Percentiles rank a stretch among this genome's conserved stretches.
Conservation (phyloP, 768 basidiomycete species). For the Termitomyces sp. region DNA sequence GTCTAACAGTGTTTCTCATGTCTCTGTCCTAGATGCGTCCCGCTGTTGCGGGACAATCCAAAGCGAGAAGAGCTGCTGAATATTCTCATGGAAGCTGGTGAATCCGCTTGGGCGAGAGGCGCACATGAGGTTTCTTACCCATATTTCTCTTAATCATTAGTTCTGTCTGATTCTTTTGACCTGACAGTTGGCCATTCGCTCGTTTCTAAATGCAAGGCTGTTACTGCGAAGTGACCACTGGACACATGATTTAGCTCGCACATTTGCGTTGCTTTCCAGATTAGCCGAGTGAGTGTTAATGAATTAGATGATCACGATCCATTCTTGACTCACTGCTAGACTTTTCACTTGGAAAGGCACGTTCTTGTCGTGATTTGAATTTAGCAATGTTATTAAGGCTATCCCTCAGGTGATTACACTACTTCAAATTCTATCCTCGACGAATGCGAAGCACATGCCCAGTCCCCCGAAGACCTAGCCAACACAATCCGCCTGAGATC, state of each 20-base stretch:
- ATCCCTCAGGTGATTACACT: conserved; percentile 45
- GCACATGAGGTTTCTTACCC: conserved; percentile 59
- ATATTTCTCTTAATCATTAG: no score
- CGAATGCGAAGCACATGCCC: conserved; percentile 49
- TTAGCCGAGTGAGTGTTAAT: conserved; percentile 53
- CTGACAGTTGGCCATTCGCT: conserved; percentile 54
- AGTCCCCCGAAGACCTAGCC: conserved; percentile 51
- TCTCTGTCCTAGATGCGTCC: conserved; percentile 46
- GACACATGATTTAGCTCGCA: conserved; percentile 41
- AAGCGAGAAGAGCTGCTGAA: conserved; percentile 58
- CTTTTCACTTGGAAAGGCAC: conserved; percentile 65
- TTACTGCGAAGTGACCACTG: conserved; percentile 55
- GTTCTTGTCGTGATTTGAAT: not conserved
- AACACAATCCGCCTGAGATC: conserved; percentile 56
- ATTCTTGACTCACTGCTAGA: conserved; percentile 24
- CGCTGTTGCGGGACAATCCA: conserved; percentile 55
- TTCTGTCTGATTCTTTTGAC: not conserved
- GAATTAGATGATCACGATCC: not conserved
- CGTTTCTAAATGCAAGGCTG: conserved; percentile 54
- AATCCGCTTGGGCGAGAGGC: conserved; percentile 67
- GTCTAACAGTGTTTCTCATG: not conserved
- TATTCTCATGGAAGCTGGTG: conserved; percentile 63
- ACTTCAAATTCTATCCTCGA: conserved; percentile 48
- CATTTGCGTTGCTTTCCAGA: conserved; percentile 50
- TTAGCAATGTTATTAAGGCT: not conserved